phyloP scores from a whole-genome alignment of 176 grass and related monocot species.

The Phoenix roebelenii region DNA sequence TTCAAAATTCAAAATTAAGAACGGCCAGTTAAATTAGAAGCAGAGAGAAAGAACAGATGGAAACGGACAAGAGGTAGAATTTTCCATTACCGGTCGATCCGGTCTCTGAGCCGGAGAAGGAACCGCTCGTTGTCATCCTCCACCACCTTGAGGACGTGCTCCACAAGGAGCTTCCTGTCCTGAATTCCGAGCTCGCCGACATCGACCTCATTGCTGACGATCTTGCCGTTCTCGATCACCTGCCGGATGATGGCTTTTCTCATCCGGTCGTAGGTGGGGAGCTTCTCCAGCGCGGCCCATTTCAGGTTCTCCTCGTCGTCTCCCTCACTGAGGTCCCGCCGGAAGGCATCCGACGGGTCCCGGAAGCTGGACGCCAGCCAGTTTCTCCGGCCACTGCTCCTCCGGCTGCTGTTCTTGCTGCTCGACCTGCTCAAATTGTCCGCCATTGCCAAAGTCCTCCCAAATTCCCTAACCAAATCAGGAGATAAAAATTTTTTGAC shows the following conservation, averaged over 20 bases:
- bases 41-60: too few relatives aligned
- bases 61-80: neutral
- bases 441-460: too few relatives aligned
- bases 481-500: too few relatives aligned
- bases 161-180: slow-evolving; percentile 32
- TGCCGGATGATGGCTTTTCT: slow-evolving; percentile 37
- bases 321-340: slow-evolving; percentile 11
- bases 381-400: slow-evolving; percentile 17
- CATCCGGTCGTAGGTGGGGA: slow-evolving; percentile 85
- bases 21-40: too few relatives aligned
- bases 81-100: slow-evolving; percentile 38
- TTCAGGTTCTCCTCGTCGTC: slow-evolving; percentile 80
- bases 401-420: neutral
- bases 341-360: slow-evolving; percentile 28
- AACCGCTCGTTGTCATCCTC: slow-evolving; percentile 74
- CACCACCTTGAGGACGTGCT: slow-evolving; percentile 42
- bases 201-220: slow-evolving; percentile 30
- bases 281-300: slow-evolving; percentile 90
- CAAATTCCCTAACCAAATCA: too few relatives aligned
- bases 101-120: slow-evolving; percentile 28
- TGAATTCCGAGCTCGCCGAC: slow-evolving; percentile 30
- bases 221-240: slow-evolving; percentile 11
- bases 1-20: neutral
- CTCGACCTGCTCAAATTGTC: too few relatives aligned
- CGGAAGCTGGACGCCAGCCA: slow-evolving; percentile 18